Evolutionary conservation across 2,329 filamentous ascomycete genomes (phyloP), one percentile per base, ranked within the genome.

Genomic region (Colletotrichum acutatum): DNA sequence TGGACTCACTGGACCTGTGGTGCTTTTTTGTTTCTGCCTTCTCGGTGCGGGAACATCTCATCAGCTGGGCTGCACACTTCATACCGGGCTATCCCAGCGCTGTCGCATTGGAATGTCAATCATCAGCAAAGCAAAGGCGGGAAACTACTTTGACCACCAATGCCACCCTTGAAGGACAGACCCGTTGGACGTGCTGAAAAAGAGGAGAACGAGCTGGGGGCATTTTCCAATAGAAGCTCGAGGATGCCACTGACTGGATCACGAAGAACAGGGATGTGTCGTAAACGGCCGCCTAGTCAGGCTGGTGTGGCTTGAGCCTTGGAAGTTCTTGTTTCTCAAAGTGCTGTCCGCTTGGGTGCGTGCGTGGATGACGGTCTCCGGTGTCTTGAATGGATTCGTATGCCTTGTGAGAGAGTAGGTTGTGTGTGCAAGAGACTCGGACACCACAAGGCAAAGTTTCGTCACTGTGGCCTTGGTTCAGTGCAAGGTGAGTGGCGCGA

Each of bases 181-280:
- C 52, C 58, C 56, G 32, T 26, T 58, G 24, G 54, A 54, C 59
- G 59, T 69, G 66, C 42, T 68, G 53, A 24, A 42, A 68, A 58
- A 72, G 65, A 63, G 69, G 65, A 53, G 53, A 58, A 53, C 11
- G 37, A 28, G 46, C 49, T 59, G 6, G 52, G 68, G 65, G 14
- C 57, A 22, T 58, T 42, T 63, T 63, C 69, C 69, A 71, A 68
- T 68, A 24, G 49, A n/a, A 58, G 30, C 49, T 30, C 30, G 42
- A 62, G 42, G 8, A 71, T 26, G 49, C 46, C 42, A 34, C 26
- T 30, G n/a, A 30, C 32, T n/a, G 30, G 22, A 67, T 19, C 37
- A 28, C 30, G 8, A 56, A 46, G 53, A 24, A 26, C 30, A 68
- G 59, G 14, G 26, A 9, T 42, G 4, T n/a, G 9, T 24, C 24